Percentiles rank a stretch among this genome's conserved stretches.
Evolutionary conservation across 495 filamentous ascomycete species (phyloP).

Genomic region (Tetracladium marchalianum): DNA sequence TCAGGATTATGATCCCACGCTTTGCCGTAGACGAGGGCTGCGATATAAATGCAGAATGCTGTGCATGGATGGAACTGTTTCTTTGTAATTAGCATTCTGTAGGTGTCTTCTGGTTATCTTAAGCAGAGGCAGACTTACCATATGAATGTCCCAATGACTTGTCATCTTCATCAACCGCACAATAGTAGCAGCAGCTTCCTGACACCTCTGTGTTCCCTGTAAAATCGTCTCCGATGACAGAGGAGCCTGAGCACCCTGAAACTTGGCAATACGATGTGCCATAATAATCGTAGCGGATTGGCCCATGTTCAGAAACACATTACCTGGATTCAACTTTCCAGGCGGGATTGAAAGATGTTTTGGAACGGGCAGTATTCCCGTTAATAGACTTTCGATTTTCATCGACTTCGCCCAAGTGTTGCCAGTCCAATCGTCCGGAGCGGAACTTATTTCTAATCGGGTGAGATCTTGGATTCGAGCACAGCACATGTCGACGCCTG

Average conservation of each 20-base stretch:
- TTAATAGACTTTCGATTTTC: not conserved
- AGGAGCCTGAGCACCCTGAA: not conserved
- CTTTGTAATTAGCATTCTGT: not conserved
- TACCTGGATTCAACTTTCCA: not conserved
- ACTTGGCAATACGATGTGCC: not conserved
- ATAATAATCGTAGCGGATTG: not conserved
- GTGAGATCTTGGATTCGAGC: not conserved
- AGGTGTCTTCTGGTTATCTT: not conserved
- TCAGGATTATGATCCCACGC: not conserved
- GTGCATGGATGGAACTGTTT: constrained; percentile 1
- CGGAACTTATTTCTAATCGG: not conserved
- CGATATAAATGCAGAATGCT: not conserved
- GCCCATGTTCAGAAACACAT: not conserved
- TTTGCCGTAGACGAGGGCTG: not conserved
- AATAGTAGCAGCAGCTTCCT: not conserved
- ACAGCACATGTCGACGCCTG: not conserved
- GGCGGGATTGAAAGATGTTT: not conserved
- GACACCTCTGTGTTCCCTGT: not conserved
- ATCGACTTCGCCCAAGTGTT: not conserved
- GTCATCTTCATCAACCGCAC: not conserved
- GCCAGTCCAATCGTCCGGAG: not conserved
- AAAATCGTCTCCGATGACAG: not conserved
- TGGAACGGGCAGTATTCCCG: not conserved
- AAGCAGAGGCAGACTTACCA: not conserved
- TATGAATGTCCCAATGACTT: not conserved